Base-by-base conservation (phyloP, 495 filamentous ascomycete species). In the Tuber indicum region DNA sequence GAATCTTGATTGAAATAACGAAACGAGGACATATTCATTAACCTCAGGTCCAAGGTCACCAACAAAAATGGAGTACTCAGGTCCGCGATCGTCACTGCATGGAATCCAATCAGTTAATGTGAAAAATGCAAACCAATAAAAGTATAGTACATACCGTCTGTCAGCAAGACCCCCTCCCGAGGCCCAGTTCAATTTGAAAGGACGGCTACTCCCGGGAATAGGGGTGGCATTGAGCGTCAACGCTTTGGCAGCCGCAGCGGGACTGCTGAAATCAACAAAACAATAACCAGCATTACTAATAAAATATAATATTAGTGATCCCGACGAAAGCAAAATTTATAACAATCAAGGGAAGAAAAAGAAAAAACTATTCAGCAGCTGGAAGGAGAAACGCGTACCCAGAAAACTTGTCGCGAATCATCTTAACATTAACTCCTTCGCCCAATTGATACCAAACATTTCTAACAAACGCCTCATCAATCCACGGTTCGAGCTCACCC, bases 101-200 rank as follows among this genome's bases (percentile, higher is more conserved):
- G 66, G 71, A 73, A n/a, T n/a, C 70, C 58, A 10, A 26, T 47
- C 46, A 3, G 72, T 74, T 75, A 81, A 69, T 71, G 42, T 74
- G 12, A 49, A 43, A n/a, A 78, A 17, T 19, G 26, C 16, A 42
- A 46, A 1, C 17, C 26, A 42, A 72, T 75, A 41, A 58, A 36
- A 36, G 21, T 58, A 80, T 70, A 72, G 72, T 81, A 84, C 90
- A 84, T 86, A 93, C 92, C 92, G 93, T 81, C 96, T 91, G 83
- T 99, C 96, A 74, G 97, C 92, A 42, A 99, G 88, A 62, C 96
- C 96, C 81, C 96, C 96, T 78, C 96, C 96, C 77, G 94, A 97
- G 80, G 96, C 96, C 96, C 96, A 99, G 88, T 99, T 99, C 66
- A 99, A 88, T 88, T 98, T 98, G 90, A 99, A 99, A 44, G 94